Evolutionary conservation across 345 rosid genomes (phyloP).

Genomic region (Salix udensis): DNA sequence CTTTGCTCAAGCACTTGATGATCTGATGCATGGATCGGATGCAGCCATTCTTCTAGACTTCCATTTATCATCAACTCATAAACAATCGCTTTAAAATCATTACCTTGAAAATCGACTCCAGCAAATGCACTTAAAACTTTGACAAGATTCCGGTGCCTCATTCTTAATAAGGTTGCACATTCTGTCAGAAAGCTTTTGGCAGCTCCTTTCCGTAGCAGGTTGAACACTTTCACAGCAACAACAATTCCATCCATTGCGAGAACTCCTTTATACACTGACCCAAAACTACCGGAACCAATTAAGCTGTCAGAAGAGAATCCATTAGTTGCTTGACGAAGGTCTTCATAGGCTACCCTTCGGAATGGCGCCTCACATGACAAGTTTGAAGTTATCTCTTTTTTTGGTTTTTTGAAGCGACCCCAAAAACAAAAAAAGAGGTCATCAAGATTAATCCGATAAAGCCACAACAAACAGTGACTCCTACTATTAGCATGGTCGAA

Average conservation of each 20-base stretch:
- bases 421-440: not conserved
- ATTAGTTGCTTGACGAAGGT: not conserved
- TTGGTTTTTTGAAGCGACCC: not conserved
- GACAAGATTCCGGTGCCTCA: not conserved
- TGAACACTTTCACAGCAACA: conserved; percentile 1
- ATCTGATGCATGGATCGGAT: not conserved
- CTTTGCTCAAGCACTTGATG: not conserved
- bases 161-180: not conserved
- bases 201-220: not conserved
- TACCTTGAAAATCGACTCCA: not conserved
- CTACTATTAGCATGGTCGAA: not conserved
- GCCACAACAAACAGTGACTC: not conserved
- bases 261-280: conserved; percentile 2
- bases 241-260: not conserved
- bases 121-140: not conserved
- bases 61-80: not conserved
- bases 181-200: not conserved
- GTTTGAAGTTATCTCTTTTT: not conserved
- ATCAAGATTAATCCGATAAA: not conserved
- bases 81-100: not conserved
- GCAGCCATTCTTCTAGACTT: conserved; percentile 7
- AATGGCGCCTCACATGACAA: not conserved
- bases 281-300: not conserved
- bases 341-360: not conserved
- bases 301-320: not conserved